These are phyloP conservation scores for Ceratocystis huliohia DNA, from an alignment of 2,329 filamentous ascomycete species.

Conservation along the genomic window DNA sequence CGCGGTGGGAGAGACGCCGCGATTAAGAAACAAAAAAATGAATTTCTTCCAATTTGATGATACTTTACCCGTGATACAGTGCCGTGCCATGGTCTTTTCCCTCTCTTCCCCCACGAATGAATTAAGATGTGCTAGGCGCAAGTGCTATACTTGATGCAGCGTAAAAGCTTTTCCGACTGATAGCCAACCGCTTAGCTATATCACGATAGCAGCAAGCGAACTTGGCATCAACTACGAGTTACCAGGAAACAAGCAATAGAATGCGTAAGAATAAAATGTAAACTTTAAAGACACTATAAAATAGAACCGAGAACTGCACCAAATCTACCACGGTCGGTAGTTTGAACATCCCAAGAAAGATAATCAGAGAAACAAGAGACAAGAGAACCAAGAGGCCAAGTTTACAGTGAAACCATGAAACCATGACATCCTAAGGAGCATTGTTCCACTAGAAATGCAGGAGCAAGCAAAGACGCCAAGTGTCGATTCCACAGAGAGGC, in stretches of 20 bases:
- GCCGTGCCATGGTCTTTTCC: not conserved
- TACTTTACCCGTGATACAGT: not conserved
- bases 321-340: not conserved
- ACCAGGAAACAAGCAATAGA: not conserved
- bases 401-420: not conserved
- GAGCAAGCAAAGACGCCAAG: not conserved
- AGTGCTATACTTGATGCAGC: too few species aligned
- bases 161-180: too few species aligned
- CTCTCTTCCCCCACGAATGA: not conserved
- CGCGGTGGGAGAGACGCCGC: slow-evolving; percentile 15
- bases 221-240: not conserved
- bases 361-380: not conserved
- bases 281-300: slow-evolving; percentile 1
- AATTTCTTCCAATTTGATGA: not conserved
- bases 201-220: not conserved
- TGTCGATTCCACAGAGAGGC: not conserved
- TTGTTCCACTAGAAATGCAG: too few species aligned
- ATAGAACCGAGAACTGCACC: not conserved
- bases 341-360: not conserved
- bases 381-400: not conserved
- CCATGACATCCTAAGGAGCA: not conserved
- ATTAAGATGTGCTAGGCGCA: too few species aligned
- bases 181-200: too few species aligned
- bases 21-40: slow-evolving; percentile 3
- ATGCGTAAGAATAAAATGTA: not conserved